Conservation (phyloP, 2,329 filamentous ascomycete genomes). For the Ascochyta rabiei region DNA sequence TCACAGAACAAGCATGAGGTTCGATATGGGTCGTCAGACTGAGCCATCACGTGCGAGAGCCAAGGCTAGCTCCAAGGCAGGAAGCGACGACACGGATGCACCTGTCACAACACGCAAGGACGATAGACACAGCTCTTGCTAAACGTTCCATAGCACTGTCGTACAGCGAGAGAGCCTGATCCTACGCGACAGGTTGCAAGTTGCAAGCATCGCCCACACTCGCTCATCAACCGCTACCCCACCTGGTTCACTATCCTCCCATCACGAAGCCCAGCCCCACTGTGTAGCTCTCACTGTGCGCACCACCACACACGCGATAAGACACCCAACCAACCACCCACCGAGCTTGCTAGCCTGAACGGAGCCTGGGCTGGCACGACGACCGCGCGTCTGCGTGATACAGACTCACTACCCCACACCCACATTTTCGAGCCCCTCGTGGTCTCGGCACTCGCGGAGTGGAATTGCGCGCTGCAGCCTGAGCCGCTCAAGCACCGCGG, state of each 20-base stretch:
- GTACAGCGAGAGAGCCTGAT: not conserved
- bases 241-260: constrained; percentile 7
- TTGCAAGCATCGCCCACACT: not conserved
- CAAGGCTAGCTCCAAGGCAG: constrained; percentile 10
- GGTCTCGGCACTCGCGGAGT: constrained; percentile 22
- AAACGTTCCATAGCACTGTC: not conserved
- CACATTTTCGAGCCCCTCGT: constrained; percentile 39
- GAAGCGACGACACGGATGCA: constrained; percentile 12
- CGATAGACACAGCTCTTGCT: not conserved
- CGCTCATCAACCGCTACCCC: constrained; percentile 13
- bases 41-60: constrained; percentile 10
- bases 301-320: constrained; percentile 13
- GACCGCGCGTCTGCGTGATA: constrained; percentile 8
- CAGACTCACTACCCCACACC: constrained; percentile 31
- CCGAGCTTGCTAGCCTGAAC: not conserved
- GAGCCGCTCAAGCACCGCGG: constrained; percentile 24
- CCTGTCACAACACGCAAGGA: not conserved
- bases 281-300: constrained; percentile 8
- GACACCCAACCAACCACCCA: not conserved
- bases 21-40: not conserved
- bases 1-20: not conserved
- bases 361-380: not conserved
- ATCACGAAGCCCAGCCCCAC: constrained; percentile 17
- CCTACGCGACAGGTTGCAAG: not conserved
- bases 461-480: constrained; percentile 28